Conservation (phyloP, 257 asterid species). For the Jasminum sambac region DNA sequence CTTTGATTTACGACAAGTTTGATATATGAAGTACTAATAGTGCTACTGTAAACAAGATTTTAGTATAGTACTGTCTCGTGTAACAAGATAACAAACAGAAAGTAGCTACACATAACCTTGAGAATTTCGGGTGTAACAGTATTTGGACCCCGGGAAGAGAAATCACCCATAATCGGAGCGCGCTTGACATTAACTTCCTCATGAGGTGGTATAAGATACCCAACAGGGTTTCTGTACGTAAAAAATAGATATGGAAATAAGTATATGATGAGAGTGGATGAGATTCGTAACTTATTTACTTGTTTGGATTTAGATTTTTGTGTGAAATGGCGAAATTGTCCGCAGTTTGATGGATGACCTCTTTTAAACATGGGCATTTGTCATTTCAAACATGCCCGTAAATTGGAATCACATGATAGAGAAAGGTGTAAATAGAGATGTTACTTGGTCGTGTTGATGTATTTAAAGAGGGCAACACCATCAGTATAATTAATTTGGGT, state of each 20-base stretch:
- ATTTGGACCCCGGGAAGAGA: constrained; percentile 82
- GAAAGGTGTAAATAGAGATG: not conserved
- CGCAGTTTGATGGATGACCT: no score
- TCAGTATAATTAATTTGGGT: constrained; percentile 49
- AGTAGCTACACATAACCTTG: constrained; percentile 40
- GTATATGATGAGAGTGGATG: no score
- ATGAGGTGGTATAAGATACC: constrained; percentile 38
- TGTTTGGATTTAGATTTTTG: no score
- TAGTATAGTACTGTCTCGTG: not conserved
- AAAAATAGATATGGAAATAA: not conserved
- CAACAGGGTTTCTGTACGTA: constrained; percentile 44
- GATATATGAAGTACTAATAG: not conserved
- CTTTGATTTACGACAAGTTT: not conserved
- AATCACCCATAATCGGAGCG: constrained; percentile 60
- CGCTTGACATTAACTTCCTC: constrained; percentile 32
- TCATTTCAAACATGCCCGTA: no score
- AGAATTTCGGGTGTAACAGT: constrained; percentile 49
- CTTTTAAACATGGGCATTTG: no score
- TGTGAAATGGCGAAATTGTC: no score
- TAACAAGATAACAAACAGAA: not conserved
- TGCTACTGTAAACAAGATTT: not conserved
- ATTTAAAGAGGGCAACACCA: constrained; percentile 37
- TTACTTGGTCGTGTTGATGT: constrained; percentile 45
- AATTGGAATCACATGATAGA: not conserved
- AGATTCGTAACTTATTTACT: not conserved